Evolutionary conservation across 768 basidiomycete species (phyloP).

Genomic region (Coprinopsis cinerea): DNA sequence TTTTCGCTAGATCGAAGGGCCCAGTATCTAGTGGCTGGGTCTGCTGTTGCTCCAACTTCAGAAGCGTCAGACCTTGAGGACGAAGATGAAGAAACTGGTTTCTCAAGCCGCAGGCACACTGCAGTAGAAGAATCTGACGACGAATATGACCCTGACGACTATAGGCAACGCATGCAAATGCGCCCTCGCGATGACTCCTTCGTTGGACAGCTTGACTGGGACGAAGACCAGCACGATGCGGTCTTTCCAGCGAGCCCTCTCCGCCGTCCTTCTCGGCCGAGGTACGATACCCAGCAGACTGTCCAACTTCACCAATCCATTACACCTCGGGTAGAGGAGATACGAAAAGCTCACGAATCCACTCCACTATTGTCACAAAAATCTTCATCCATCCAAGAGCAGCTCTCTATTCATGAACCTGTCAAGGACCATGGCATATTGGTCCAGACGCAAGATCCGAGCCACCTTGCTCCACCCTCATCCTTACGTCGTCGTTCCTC

Average conservation of each 20-base stretch:
- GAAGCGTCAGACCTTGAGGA: conserved; percentile 34
- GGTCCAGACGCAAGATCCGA: not conserved
- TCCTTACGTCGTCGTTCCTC: conserved; percentile 27
- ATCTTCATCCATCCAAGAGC: conserved; percentile 22
- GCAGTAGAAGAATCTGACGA: conserved; percentile 20
- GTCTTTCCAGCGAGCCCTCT: not conserved
- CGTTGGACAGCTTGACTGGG: conserved; percentile 26
- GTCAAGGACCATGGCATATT: conserved; percentile 2
- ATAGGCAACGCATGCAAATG: conserved; percentile 3
- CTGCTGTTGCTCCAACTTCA: conserved; percentile 46
- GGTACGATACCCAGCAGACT: not conserved
- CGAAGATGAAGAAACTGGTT: conserved; percentile 31
- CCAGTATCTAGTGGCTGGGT: conserved; percentile 59
- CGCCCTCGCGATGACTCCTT: conserved; percentile 21
- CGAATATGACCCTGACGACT: conserved; percentile 18
- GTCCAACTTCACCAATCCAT: not conserved
- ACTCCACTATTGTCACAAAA: conserved; percentile 38
- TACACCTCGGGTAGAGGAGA: conserved; percentile 4
- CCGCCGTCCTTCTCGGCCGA: not conserved
- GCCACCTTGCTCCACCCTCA: conserved; percentile 12
- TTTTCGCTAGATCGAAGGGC: conserved; percentile 58
- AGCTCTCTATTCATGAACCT: conserved; percentile 1
- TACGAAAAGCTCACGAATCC: conserved; percentile 15
- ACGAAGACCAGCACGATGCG: conserved; percentile 25
- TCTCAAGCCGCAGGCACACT: conserved; percentile 10